Evolutionary conservation across 768 basidiomycete species (phyloP).

Genomic region (Russula griseocarnosa): DNA sequence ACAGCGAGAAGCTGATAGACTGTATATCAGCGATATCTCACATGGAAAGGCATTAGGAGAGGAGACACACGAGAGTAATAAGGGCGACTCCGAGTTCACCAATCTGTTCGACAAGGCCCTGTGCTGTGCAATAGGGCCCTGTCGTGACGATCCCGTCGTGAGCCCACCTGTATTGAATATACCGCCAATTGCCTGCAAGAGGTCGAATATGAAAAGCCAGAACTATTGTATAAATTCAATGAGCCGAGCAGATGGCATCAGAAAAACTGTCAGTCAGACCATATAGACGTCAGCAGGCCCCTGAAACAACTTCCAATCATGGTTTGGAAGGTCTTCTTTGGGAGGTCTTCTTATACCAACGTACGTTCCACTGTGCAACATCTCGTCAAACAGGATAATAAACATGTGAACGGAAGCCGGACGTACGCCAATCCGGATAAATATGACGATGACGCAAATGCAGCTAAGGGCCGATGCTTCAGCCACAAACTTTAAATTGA

Average conservation of each 20-base stretch:
- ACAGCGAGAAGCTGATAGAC: constrained; percentile 32
- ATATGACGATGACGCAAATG: background rate
- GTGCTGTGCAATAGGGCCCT: constrained; percentile 38
- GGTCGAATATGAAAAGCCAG: constrained; percentile 34
- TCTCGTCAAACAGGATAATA: too few relatives aligned
- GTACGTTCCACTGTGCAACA: constrained; percentile 13
- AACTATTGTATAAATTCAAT: constrained; percentile 29
- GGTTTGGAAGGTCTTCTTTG: too few relatives aligned
- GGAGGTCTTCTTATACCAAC: constrained; percentile 1
- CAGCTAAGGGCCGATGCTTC: constrained; percentile 29
- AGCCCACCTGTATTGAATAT: constrained; percentile 40
- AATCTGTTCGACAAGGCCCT: constrained; percentile 42
- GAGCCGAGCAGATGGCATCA: background rate
- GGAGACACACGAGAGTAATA: constrained; percentile 39
- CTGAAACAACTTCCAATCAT: constrained; percentile 32
- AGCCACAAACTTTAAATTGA: constrained; percentile 1
- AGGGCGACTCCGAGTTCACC: constrained; percentile 44
- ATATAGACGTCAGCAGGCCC: constrained; percentile 43
- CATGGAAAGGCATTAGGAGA: background rate
- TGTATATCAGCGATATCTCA: constrained; percentile 31
- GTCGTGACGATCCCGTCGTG: constrained; percentile 35
- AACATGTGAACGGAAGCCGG: background rate
- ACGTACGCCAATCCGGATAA: constrained; percentile 16
- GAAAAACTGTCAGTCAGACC: constrained; percentile 29
- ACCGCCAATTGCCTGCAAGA: constrained; percentile 40